phyloP scores from a whole-genome alignment of 1,139 yeast genomes.

The Candida neerlandica region DNA sequence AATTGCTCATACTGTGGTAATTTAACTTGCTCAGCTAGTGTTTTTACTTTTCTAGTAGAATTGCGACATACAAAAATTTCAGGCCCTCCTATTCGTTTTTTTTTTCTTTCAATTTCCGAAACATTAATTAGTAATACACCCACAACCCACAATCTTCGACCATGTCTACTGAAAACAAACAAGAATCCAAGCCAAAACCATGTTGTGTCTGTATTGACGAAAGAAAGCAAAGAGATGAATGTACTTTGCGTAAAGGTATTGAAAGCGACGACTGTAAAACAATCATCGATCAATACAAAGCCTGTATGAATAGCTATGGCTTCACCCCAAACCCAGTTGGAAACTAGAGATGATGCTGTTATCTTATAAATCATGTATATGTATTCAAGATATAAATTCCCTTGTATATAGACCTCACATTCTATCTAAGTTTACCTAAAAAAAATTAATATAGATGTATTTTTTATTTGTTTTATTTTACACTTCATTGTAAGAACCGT shows the following conservation, averaged over 20 bases:
- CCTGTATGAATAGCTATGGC: constrained; percentile 91
- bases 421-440: neutral
- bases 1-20: neutral
- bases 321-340: constrained; percentile 44
- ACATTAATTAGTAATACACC: neutral
- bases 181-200: constrained; percentile 72
- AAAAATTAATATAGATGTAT: neutral
- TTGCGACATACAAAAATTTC: constrained; percentile 1
- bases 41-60: neutral
- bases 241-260: constrained; percentile 79
- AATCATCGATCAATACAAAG: constrained; percentile 69
- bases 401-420: constrained; percentile 9
- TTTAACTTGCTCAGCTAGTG: neutral
- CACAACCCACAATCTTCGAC: neutral
- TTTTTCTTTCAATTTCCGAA: neutral
- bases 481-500: constrained; percentile 11
- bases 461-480: constrained; percentile 1
- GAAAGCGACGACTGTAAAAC: constrained; percentile 82
- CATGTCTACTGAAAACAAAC: constrained; percentile 6
- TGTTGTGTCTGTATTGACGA: constrained; percentile 95
- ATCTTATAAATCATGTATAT: neutral
- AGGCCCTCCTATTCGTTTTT: neutral
- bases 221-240: constrained; percentile 82
- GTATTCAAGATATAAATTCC: neutral
- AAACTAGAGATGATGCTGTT: neutral